Conservation (phyloP, 225 moss, liverwort and hornwort species). For the Thuidium tamariscinum region DNA sequence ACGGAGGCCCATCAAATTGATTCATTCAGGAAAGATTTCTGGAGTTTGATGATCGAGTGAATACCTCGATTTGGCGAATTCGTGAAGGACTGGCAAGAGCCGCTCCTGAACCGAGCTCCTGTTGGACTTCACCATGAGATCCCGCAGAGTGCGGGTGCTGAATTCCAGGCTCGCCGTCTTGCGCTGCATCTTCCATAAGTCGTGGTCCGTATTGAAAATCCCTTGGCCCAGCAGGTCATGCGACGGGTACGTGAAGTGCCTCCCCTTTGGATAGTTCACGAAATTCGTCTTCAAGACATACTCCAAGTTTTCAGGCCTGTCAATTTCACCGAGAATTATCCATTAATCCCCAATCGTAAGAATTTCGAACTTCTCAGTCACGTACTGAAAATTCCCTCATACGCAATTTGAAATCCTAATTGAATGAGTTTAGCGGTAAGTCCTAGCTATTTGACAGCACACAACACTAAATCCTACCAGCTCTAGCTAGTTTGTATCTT, state of each 20-base stretch:
- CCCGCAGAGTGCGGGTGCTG: conserved; percentile 40
- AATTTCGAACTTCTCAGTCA: not conserved
- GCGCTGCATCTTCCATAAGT: conserved; percentile 43
- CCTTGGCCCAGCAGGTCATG: conserved; percentile 49
- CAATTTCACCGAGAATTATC: not conserved
- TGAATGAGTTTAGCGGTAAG: not conserved
- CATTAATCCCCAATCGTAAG: not conserved
- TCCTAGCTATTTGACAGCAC: not conserved
- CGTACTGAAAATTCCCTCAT: not conserved
- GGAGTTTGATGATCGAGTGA: not conserved
- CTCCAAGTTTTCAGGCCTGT: conserved; percentile 46
- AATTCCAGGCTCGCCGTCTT: conserved; percentile 56
- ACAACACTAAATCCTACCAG: not conserved
- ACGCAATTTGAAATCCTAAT: not conserved
- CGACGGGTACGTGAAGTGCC: conserved; percentile 45
- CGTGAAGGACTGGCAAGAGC: conserved; percentile 28
- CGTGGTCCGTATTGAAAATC: conserved; percentile 50
- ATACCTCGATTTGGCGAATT: conserved; percentile 19
- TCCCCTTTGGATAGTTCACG: conserved; percentile 41
- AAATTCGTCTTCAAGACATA: conserved; percentile 48
- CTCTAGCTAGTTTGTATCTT: not conserved
- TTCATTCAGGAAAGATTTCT: not conserved
- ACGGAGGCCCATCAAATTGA: not conserved
- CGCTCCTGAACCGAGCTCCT: conserved; percentile 32
- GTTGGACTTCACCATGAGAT: conserved; percentile 47